phyloP scores from a whole-genome alignment of 805 yeast genomes.

The Yarrowia sp. region DNA sequence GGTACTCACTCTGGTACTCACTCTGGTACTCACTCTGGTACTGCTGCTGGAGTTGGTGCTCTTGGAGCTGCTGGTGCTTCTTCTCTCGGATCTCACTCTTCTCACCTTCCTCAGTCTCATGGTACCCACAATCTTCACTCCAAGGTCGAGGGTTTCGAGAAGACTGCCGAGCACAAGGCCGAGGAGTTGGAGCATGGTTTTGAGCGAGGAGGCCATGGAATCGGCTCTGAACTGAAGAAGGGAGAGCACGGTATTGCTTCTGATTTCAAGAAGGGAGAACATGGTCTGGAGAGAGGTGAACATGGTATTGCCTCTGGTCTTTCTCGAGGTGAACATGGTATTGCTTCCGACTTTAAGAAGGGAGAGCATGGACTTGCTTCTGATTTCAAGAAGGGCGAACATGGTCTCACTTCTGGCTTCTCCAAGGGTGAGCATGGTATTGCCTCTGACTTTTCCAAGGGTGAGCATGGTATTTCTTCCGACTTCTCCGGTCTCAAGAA shows the following conservation, averaged over 20 bases:
- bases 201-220: background rate
- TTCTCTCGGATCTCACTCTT: background rate
- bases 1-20: background rate
- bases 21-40: background rate
- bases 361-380: background rate
- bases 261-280: slow-evolving; percentile 1
- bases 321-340: background rate
- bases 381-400: background rate
- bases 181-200: slow-evolving; percentile 17
- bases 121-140: slow-evolving; percentile 22
- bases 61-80: background rate
- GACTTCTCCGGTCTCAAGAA: background rate
- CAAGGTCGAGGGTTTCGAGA: slow-evolving; percentile 34
- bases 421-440: background rate
- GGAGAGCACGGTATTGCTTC: background rate
- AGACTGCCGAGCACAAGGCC: slow-evolving; percentile 9
- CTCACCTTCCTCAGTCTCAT: slow-evolving; percentile 5
- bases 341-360: background rate
- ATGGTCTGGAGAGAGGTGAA: background rate
- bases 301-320: background rate
- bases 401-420: background rate
- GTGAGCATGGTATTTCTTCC: background rate
- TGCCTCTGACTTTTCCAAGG: background rate
- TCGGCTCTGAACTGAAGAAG: background rate
- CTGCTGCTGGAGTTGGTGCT: background rate